These are phyloP conservation scores for Tilletia caries DNA, from an alignment of 1,284 basidiomycete genomes.

Conservation along the genomic window DNA sequence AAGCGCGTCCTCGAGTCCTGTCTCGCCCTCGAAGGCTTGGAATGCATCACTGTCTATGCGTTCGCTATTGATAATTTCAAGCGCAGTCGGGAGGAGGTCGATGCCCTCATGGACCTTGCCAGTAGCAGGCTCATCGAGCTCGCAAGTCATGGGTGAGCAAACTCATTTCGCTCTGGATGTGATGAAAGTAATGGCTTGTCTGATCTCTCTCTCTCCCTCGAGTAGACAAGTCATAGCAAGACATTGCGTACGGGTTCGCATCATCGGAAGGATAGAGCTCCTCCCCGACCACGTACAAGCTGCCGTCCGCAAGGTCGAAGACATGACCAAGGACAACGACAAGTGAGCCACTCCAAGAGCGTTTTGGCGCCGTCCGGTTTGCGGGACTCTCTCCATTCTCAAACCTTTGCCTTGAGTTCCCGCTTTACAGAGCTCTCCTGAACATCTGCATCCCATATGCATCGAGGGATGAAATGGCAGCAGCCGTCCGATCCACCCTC, in stretches of 20 bases:
- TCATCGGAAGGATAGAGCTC: slow-evolving; percentile 74
- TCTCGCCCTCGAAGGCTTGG: slow-evolving; percentile 38
- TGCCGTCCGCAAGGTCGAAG: slow-evolving; percentile 72
- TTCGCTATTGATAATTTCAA: slow-evolving; percentile 98
- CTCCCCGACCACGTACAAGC: slow-evolving; percentile 71
- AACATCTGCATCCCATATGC: slow-evolving; percentile 95
- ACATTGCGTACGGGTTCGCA: slow-evolving; percentile 78
- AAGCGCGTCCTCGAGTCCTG: slow-evolving; percentile 58
- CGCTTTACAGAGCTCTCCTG: slow-evolving; percentile 68
- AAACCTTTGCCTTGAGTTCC: too few relatives aligned
- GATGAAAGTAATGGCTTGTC: too few relatives aligned
- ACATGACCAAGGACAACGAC: slow-evolving; percentile 71
- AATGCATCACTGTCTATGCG: slow-evolving; percentile 81
- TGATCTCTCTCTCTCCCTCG: background rate
- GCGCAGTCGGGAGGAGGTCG: slow-evolving; percentile 79
- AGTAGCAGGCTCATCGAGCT: slow-evolving; percentile 78
- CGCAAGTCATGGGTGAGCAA: slow-evolving; percentile 71
- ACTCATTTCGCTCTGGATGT: background rate
- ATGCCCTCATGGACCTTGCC: slow-evolving; percentile 79
- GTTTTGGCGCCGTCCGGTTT: background rate
- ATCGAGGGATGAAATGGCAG: slow-evolving; percentile 84
- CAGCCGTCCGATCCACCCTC: slow-evolving; percentile 56
- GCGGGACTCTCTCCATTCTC: background rate
- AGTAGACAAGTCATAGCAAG: slow-evolving; percentile 39
- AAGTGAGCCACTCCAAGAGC: too few relatives aligned